Evolutionary conservation across 2,329 filamentous ascomycete species (phyloP), one percentile per base, ranked within the genome.

Genomic region (Grosmannia clavigera): DNA sequence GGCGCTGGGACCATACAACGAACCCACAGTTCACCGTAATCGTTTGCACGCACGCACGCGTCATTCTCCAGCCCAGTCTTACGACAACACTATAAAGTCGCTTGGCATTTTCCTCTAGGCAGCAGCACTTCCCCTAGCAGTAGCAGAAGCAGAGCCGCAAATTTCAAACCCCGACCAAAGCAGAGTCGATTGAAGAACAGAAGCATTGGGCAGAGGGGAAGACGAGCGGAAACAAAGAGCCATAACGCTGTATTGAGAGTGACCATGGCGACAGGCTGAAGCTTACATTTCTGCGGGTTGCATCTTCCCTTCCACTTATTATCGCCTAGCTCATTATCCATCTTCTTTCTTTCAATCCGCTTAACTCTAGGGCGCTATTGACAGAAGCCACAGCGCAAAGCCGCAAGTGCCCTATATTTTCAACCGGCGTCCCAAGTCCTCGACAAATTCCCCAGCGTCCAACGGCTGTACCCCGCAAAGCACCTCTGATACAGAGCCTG

Each of bases 261-360:
- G 57, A 54, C 48, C 46, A 59, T 59, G 58, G 51, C 51, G 58
- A 59, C 58, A 19, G 58, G 51, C 50, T 59, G 58, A 59, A 59
- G 58, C 22, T 31, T 12, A 12, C 25, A 19, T 48, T 48, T 38
- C 29, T 59, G 50, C 38, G 35, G 58, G 14, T 38, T 58, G 56
- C 56, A 25, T 12, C 29, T 48, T 52, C 27, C n/a, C 14, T 19
- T 40, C 27, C n/a, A 25, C 29, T 16, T 31, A 5, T 12, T 7
- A 27, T 16, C 29, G 19, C 29, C 27, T 51, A 55, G 6, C 25
- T 52, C 50, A 48, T 55, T 50, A 27, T 59, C 48, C 19, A 7
- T 29, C 19, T 33, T 25, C 25, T 31, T 22, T 9, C 38, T 16
- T 11, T 31, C 22, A 31, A 22, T 57, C 25, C 14, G n/a, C 25